Percentiles rank a stretch among this genome's conserved stretches.
These are phyloP conservation scores for Brasenia schreberi DNA, from an alignment of 164 flowering plant genomes.

Conservation along the genomic window DNA sequence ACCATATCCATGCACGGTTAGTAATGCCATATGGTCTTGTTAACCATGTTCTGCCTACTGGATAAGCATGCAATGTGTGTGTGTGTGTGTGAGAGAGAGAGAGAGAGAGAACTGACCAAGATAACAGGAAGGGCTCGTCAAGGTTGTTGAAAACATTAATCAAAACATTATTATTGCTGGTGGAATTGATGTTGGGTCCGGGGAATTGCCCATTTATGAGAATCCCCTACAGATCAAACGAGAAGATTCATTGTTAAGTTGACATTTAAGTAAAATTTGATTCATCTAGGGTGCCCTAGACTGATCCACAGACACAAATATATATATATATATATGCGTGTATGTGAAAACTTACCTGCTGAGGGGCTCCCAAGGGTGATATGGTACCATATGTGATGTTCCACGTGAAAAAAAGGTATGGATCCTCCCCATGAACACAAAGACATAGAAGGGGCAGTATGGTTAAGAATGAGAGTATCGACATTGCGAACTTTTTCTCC, in stretches of 20 bases:
- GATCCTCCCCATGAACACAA: conserved; percentile 19
- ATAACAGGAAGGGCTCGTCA: conserved; percentile 50
- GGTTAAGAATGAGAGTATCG: too few species aligned
- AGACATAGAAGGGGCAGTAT: too few species aligned
- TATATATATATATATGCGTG: too few species aligned
- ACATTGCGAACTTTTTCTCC: too few species aligned
- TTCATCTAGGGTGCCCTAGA: too few species aligned
- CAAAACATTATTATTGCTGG: conserved; percentile 41
- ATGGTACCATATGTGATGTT: conserved; percentile 26
- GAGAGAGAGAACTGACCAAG: conserved; percentile 31
- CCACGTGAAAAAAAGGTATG: conserved; percentile 28
- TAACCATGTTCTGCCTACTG: too few species aligned
- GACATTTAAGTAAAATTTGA: too few species aligned
- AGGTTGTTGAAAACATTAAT: conserved; percentile 52
- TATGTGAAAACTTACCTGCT: conserved; percentile 9
- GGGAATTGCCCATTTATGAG: conserved; percentile 56
- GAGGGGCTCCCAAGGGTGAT: conserved; percentile 30
- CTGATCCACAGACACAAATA: too few species aligned
- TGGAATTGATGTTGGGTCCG: conserved; percentile 55
- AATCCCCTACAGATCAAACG: too few species aligned
- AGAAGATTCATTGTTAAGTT: too few species aligned
- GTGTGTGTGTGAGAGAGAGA: neutral
- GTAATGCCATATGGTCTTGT: too few species aligned
- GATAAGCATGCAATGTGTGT: too few species aligned
- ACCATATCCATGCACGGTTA: neutral